A percentile compares a stretch with the other conserved stretches of the same genome.
These are phyloP conservation scores for Leersia perrieri DNA, from an alignment of 176 grass and related monocot genomes.

Conservation along the genomic window DNA sequence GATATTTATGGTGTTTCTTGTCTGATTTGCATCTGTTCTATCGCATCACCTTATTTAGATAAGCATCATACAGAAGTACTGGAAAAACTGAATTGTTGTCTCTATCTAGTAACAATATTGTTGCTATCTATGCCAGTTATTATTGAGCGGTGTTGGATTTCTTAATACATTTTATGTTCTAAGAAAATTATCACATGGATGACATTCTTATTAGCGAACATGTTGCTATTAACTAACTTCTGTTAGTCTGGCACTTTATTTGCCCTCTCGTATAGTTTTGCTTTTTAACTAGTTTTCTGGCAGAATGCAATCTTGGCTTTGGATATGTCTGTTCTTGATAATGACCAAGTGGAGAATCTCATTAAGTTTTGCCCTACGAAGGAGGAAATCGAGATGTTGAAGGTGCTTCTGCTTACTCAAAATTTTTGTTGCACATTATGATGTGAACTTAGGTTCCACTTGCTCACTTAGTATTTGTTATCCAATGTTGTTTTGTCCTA, in stretches of 20 bases:
- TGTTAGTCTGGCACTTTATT: not conserved
- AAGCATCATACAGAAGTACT: not conserved
- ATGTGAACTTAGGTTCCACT: slow-evolving; percentile 2
- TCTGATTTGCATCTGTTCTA: not conserved
- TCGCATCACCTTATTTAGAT: slow-evolving; percentile 10
- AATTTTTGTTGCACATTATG: slow-evolving; percentile 12
- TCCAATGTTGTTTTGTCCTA: slow-evolving; percentile 16
- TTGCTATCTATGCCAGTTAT: slow-evolving; percentile 10
- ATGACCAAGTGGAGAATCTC: slow-evolving; percentile 97
- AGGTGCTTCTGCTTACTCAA: slow-evolving; percentile 50
- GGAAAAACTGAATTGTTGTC: not conserved
- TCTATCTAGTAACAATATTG: not conserved
- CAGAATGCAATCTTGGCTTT: slow-evolving; percentile 88
- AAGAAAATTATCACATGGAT: slow-evolving; percentile 15
- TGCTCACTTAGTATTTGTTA: slow-evolving; percentile 4
- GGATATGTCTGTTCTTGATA: slow-evolving; percentile 82
- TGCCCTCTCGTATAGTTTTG: slow-evolving; percentile 14
- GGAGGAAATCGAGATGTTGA: slow-evolving; percentile 98
- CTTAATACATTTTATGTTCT: slow-evolving; percentile 7
- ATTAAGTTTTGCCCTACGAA: slow-evolving; percentile 99
- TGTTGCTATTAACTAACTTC: slow-evolving; percentile 5
- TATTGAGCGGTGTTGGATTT: slow-evolving; percentile 23
- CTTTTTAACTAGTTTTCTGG: slow-evolving; percentile 26
- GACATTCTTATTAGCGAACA: slow-evolving; percentile 4
- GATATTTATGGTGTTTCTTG: not conserved